Evolutionary conservation across 2,329 filamentous ascomycete species (phyloP), one percentile per base, ranked within the genome.

Genomic region (Chalara sp.): DNA sequence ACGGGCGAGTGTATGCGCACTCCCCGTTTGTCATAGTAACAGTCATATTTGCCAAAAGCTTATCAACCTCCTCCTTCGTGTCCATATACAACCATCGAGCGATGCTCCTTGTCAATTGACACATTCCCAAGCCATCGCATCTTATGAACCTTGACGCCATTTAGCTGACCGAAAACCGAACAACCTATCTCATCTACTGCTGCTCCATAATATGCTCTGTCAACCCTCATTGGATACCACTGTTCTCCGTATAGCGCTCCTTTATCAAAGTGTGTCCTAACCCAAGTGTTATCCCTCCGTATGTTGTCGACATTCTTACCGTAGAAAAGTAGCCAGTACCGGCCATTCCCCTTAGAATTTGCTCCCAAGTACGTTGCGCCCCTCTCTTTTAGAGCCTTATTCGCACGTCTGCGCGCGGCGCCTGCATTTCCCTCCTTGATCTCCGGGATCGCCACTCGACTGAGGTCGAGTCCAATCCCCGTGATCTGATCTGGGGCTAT

Each of bases 141-240:
- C 48, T 50, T 50, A 40, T 50, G 44, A 46, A 50, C 48, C 44
- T 50, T 50, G 33, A 50, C 43, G 43, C 33, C 48, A 42, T 21
- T 21, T 21, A 21, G 21, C 21, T 21, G 21, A 21, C 21, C 21
- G 21, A 21, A 50, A 35, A 50, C 10, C 12, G 11, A 8, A 50
- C 44, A 50, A 30, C 48, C 35, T 6, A 50, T 43, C 48, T 46
- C 35, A 44, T 46, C 48, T 40, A 35, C 35, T 6, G 48, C 48
- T 13, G 35, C 48, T 44, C 40, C 44, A 35, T 42, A 30, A 50
- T 50, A 50, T 50, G 35, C 48, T 44, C 48, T 50, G 35, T 50
- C 48, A 31, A 50, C 48, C 48, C 48, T 50, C 44, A 47, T 42
- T n/a, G 44, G 33, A 50, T 50, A 50, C 43, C 31, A 46, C 48